phyloP scores from a whole-genome alignment of 2,329 filamentous ascomycete species.

The Alternaria novae-zelandiae region DNA sequence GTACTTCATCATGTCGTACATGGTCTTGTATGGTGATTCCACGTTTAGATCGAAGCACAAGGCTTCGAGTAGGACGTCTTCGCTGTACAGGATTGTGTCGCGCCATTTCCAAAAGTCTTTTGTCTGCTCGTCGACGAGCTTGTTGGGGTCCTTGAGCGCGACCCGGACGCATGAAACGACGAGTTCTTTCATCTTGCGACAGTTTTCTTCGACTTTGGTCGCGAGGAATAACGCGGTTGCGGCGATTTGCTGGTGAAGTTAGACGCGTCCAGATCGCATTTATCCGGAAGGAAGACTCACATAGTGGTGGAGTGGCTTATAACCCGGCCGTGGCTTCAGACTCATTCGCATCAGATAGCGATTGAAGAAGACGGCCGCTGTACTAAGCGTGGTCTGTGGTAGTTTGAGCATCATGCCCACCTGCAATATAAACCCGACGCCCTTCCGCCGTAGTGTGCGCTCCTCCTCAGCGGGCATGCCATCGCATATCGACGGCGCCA shows the following conservation, averaged over 20 bases:
- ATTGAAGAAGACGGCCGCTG: conserved; percentile 93
- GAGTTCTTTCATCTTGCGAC: conserved; percentile 91
- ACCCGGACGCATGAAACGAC: conserved; percentile 93
- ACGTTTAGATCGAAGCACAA: conserved; percentile 94
- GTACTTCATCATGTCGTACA: conserved; percentile 80
- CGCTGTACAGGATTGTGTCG: conserved; percentile 89
- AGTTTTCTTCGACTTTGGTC: conserved; percentile 97
- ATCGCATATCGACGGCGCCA: conserved; percentile 83
- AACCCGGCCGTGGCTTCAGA: conserved; percentile 73
- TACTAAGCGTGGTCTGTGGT: conserved; percentile 89
- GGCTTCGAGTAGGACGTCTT: conserved; percentile 89
- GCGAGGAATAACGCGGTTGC: conserved; percentile 91
- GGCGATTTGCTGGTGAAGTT: conserved; percentile 69
- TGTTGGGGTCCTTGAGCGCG: conserved; percentile 89
- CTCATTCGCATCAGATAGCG: conserved; percentile 92
- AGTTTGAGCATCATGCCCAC: conserved; percentile 91
- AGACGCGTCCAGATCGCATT: conserved; percentile 1
- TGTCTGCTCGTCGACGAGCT: conserved; percentile 92
- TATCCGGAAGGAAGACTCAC: conserved; percentile 33
- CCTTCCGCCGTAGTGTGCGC: conserved; percentile 81
- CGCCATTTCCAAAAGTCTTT: conserved; percentile 99
- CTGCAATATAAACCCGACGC: conserved; percentile 95
- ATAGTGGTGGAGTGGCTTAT: conserved; percentile 83
- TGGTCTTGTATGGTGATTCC: conserved; percentile 82
- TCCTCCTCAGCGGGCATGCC: conserved; percentile 81